A percentile compares a stretch with the other conserved stretches of the same genome.
These are phyloP conservation scores for Saxispiralis lemnorum DNA, from an alignment of 495 filamentous ascomycete species.

Conservation along the genomic window DNA sequence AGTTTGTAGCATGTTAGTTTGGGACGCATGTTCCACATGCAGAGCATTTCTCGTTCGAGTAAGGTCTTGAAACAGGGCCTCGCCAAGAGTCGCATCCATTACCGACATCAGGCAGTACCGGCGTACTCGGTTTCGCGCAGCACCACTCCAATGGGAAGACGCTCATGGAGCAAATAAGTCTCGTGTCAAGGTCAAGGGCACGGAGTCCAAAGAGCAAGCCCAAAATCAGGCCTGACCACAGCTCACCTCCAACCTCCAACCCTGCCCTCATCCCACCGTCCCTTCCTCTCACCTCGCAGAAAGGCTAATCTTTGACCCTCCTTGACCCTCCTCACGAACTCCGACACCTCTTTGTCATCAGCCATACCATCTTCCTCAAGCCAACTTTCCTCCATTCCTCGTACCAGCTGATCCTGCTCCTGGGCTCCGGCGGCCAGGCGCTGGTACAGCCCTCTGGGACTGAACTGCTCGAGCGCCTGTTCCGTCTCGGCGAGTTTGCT, in stretches of 20 bases:
- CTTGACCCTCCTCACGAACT: conserved; percentile 66
- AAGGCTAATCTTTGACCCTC: conserved; percentile 59
- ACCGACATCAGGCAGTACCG: too few relatives aligned
- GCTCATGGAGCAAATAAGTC: too few relatives aligned
- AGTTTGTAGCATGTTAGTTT: too few relatives aligned
- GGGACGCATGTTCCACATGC: too few relatives aligned
- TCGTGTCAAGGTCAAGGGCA: too few relatives aligned
- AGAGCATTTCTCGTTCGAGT: too few relatives aligned
- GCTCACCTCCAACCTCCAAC: conserved; percentile 79
- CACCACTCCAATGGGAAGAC: too few relatives aligned
- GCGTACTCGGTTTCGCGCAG: too few relatives aligned
- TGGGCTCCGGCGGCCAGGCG: conserved; percentile 51
- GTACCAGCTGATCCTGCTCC: conserved; percentile 70
- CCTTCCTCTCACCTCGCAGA: conserved; percentile 61
- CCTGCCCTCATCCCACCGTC: conserved; percentile 84
- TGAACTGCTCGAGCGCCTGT: conserved; percentile 62
- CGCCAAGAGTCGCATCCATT: too few relatives aligned
- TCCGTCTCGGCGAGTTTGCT: conserved; percentile 82
- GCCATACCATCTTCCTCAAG: conserved; percentile 30
- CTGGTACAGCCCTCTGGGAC: conserved; percentile 67
- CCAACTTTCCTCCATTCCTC: conserved; percentile 72
- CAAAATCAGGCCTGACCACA: too few relatives aligned
- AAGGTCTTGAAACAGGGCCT: too few relatives aligned
- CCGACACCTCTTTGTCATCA: conserved; percentile 58
- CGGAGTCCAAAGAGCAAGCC: too few relatives aligned